phyloP scores from a whole-genome alignment of 2,329 filamentous ascomycete species.

The Colletotrichum sp. region DNA sequence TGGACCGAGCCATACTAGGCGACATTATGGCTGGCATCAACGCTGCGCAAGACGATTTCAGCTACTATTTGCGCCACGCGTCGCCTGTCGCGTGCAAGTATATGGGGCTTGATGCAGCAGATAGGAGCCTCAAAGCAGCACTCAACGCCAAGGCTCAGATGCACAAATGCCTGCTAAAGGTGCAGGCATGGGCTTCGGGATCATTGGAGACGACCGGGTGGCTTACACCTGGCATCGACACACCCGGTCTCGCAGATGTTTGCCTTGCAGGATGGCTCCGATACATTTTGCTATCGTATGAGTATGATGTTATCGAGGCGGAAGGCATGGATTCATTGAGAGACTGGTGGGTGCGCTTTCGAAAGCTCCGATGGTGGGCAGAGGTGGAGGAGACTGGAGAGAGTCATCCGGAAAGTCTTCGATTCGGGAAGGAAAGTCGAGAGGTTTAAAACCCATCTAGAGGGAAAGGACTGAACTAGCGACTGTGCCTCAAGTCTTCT shows the following conservation, averaged over 20 bases:
- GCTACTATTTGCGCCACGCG: constrained; percentile 21
- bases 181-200: constrained; percentile 15
- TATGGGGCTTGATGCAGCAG: constrained; percentile 12
- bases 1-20: constrained; percentile 3
- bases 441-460: not conserved
- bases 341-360: constrained; percentile 24
- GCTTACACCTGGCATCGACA: constrained; percentile 24
- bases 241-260: constrained; percentile 24
- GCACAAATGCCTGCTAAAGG: constrained; percentile 11
- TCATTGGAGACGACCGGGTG: constrained; percentile 21
- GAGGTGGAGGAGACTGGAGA: constrained; percentile 22
- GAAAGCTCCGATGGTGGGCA: constrained; percentile 23
- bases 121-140: constrained; percentile 19
- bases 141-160: constrained; percentile 12
- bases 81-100: constrained; percentile 12
- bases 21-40: constrained; percentile 22
- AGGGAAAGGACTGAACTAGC: accelerated
- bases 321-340: constrained; percentile 14
- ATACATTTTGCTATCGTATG: constrained; percentile 24
- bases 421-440: not conserved
- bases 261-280: constrained; percentile 19
- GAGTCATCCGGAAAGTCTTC: not conserved
- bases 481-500: accelerated
- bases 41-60: constrained; percentile 2
- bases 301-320: constrained; percentile 14